Conservation (phyloP, 306 rosid species). For the Cucurbita ficifolia region DNA sequence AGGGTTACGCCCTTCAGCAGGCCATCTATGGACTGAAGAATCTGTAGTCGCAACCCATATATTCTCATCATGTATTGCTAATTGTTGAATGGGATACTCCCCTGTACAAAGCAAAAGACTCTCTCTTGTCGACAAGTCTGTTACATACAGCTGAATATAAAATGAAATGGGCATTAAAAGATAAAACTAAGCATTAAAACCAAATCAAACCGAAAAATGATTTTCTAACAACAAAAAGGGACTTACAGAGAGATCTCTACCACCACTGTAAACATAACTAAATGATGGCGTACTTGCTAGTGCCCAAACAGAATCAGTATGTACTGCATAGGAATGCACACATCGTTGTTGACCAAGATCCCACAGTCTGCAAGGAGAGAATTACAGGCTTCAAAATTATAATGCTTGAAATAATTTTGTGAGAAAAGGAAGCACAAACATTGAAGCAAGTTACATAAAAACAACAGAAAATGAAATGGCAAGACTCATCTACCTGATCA, state of each 20-base stretch:
- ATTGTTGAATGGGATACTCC: slow-evolving; percentile 71
- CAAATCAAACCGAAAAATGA: slow-evolving; percentile 4
- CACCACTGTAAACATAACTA: slow-evolving; percentile 96
- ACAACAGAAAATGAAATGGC: not conserved
- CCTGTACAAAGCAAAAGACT: slow-evolving; percentile 89
- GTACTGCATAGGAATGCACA: slow-evolving; percentile 95
- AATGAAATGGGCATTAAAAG: slow-evolving; percentile 33
- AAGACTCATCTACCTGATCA: slow-evolving; percentile 64
- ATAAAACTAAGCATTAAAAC: slow-evolving; percentile 11
- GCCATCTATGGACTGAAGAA: slow-evolving; percentile 84
- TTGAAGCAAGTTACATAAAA: not conserved
- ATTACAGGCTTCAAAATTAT: slow-evolving; percentile 10
- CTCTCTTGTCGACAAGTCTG: slow-evolving; percentile 96
- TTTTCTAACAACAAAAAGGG: slow-evolving; percentile 10
- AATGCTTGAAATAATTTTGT: not conserved
- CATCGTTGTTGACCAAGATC: slow-evolving; percentile 99
- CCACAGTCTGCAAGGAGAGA: slow-evolving; percentile 63
- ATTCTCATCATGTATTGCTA: slow-evolving; percentile 67
- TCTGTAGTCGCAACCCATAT: slow-evolving; percentile 91
- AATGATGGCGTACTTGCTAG: slow-evolving; percentile 95
- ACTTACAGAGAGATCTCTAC: slow-evolving; percentile 97
- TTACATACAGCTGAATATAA: slow-evolving; percentile 71
- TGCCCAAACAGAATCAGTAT: slow-evolving; percentile 99
- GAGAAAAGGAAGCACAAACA: not conserved
- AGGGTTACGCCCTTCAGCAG: slow-evolving; percentile 73